Evolutionary conservation across 1,284 basidiomycete species (phyloP).

Genomic region (Trichosporon ovoides): DNA sequence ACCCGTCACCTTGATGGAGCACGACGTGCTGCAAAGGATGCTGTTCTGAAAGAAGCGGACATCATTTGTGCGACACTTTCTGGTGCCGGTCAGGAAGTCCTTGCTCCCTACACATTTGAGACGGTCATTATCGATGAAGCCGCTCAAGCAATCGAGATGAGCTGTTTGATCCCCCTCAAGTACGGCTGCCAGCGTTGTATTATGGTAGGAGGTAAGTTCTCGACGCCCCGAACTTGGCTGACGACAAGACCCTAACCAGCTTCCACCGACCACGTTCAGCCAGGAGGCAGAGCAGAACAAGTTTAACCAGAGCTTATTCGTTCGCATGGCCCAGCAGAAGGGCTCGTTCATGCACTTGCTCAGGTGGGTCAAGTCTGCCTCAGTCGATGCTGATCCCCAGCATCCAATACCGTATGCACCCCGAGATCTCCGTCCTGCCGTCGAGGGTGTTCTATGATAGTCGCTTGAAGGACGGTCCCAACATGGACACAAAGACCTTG

Average conservation of each 20-base stretch:
- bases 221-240: not conserved
- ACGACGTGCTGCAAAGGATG: constrained; percentile 64
- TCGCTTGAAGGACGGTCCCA: constrained; percentile 76
- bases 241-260: constrained; percentile 82
- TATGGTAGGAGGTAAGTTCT: constrained; percentile 78
- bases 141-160: constrained; percentile 93
- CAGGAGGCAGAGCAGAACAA: constrained; percentile 70
- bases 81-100: constrained; percentile 82
- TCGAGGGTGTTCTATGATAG: constrained; percentile 84
- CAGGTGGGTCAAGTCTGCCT: constrained; percentile 55
- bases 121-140: constrained; percentile 98
- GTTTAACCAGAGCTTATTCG: constrained; percentile 90
- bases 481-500: constrained; percentile 75
- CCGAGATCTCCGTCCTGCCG: constrained; percentile 84
- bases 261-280: constrained; percentile 94
- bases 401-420: constrained; percentile 99
- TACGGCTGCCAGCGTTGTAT: constrained; percentile 80
- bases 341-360: constrained; percentile 81
- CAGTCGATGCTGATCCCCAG: constrained; percentile 22
- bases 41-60: constrained; percentile 80
- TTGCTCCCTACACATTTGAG: constrained; percentile 83
- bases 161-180: constrained; percentile 92
- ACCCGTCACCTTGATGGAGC: constrained; percentile 69
- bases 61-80: constrained; percentile 92
- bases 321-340: constrained; percentile 75